Base-by-base conservation (phyloP, 108 stramenopile species). In the Schizochytrium sp. region DNA sequence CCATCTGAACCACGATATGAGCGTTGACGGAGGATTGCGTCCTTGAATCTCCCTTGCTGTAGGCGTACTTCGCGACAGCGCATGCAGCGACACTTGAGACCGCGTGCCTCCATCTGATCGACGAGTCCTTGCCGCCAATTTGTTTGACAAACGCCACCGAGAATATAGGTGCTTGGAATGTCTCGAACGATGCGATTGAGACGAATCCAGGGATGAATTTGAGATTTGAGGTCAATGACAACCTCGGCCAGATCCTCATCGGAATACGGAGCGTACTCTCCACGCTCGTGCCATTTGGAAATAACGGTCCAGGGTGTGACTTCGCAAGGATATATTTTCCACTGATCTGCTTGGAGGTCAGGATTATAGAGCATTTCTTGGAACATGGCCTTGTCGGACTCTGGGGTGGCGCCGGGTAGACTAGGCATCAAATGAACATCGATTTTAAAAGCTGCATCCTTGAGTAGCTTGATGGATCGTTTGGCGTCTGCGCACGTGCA, bases 361-460 rank as follows among this genome's bases (percentile, higher is more conserved):
- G 98, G 97, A 92, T 97, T 96, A 76, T 97, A 96, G 92, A 98
- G 97, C 89, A 96, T 97, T 89, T 97, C 97, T 58, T 91, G 59
- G 91, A 89, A 89, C 5, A 97, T 97, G 60, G 92, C 93, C 60
- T 97, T 88, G 91, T 98, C 98, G 5, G 97, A 92, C 87, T 98
- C 98, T 71, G 93, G 93, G 8, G 97, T 97, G 91, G 94, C 96
- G 92, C 97, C 97, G 58, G 98, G 98, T 58, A 99, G 90, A 91
- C 98, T 97, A 0, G 98, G 98, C 98, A 99, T 99, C 95, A 99
- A 96, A 91, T 99, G 98, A 16, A 95, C 96, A 25, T 97, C 98
- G 51, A 99, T 97, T 93, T 98, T 96, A 95, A 97, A 99, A 5
- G 97, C 97, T 89, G 96, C 97, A 90, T 99, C 97, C 90, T 98